Evolutionary conservation across 2,329 filamentous ascomycete species (phyloP).

Genomic region (Penicillium hordei): DNA sequence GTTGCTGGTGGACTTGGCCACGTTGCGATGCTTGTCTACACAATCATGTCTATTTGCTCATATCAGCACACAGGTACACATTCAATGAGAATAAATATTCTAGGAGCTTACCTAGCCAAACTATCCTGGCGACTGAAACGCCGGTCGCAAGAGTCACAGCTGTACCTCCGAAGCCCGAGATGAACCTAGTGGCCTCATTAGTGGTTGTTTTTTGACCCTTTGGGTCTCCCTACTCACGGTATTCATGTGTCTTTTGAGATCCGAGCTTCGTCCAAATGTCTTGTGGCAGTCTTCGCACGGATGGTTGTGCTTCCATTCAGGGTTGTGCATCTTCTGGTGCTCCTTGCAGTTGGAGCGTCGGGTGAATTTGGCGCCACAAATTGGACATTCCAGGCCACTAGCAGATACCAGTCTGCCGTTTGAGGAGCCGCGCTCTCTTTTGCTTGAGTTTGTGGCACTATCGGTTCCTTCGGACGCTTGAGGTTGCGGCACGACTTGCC

Average conservation of each 20-base stretch:
- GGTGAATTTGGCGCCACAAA: constrained; percentile 77
- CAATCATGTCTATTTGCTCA: not conserved
- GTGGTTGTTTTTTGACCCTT: not conserved
- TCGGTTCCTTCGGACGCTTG: constrained; percentile 7
- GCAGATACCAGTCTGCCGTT: constrained; percentile 30
- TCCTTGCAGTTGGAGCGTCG: constrained; percentile 84
- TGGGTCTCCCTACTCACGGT: constrained; percentile 51
- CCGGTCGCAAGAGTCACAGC: constrained; percentile 18
- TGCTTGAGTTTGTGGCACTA: not conserved
- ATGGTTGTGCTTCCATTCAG: constrained; percentile 68
- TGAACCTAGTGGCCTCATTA: constrained; percentile 5
- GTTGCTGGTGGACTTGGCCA: not conserved
- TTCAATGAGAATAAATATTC: not conserved
- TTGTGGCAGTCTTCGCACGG: constrained; percentile 69
- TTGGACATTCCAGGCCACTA: constrained; percentile 71
- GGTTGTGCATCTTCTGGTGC: constrained; percentile 81
- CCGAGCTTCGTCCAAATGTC: constrained; percentile 79
- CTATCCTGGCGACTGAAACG: constrained; percentile 17
- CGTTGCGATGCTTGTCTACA: not conserved
- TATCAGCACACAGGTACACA: not conserved
- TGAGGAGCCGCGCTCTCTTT: constrained; percentile 1
- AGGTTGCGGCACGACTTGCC: not conserved
- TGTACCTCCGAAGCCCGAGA: constrained; percentile 4
- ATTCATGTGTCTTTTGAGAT: constrained; percentile 60
- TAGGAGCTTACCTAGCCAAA: constrained; percentile 15